Conservation (phyloP, 352 stramenopile species). For the Phytophthora ramorum region DNA sequence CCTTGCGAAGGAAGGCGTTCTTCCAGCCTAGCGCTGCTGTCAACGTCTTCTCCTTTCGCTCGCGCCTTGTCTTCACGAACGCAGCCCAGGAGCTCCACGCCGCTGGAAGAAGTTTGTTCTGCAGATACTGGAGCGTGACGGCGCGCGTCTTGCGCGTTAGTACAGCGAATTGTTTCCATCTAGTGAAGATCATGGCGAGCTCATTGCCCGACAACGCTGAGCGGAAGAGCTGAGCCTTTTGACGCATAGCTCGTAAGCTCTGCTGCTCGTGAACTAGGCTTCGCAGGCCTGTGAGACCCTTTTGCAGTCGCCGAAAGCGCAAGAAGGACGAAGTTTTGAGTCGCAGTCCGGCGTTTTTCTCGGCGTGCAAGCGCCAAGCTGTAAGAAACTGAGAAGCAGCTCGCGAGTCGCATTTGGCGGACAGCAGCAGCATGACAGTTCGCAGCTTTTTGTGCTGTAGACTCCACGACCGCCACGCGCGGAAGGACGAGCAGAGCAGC, state of each 20-base stretch:
- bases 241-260: background rate
- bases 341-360: conserved; percentile 5
- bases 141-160: conserved; percentile 30
- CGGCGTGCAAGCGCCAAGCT: conserved; percentile 29
- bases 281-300: conserved; percentile 30
- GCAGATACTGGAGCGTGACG: conserved; percentile 32
- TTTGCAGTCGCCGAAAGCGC: conserved; percentile 25
- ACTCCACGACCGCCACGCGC: conserved; percentile 55
- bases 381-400: conserved; percentile 17
- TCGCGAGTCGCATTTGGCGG: conserved; percentile 26
- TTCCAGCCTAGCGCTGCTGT: conserved; percentile 23
- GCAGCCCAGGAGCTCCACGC: conserved; percentile 37
- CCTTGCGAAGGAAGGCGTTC: conserved; percentile 28
- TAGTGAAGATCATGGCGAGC: conserved; percentile 20
- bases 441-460: conserved; percentile 37
- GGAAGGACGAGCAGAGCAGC: conserved; percentile 62
- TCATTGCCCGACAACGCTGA: conserved; percentile 19
- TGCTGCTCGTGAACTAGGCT: conserved; percentile 9
- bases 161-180: conserved; percentile 29
- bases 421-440: conserved; percentile 30
- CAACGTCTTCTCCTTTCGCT: background rate
- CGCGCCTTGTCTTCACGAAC: conserved; percentile 6
- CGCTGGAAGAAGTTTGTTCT: conserved; percentile 37
- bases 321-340: conserved; percentile 26
- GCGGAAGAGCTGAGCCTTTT: conserved; percentile 37